A percentile compares a stretch with the other conserved stretches of the same genome.
Evolutionary conservation across 73 alveolate genomes (phyloP).

Genomic region (Stentor coeruleus): DNA sequence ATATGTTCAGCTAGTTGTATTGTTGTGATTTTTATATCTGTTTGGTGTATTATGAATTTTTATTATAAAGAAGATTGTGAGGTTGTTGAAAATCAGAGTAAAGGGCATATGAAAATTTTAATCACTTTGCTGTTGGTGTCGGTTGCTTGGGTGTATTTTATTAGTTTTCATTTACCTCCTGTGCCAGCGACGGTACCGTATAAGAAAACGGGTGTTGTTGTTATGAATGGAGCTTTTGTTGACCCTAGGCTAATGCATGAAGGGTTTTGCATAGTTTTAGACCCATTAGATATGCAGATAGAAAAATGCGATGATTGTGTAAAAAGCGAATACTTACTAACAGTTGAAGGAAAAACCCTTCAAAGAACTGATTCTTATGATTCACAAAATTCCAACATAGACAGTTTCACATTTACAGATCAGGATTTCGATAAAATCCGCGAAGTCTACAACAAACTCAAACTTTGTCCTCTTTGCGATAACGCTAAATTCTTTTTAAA

Average conservation of each 20-base stretch:
- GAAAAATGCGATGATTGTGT: neutral
- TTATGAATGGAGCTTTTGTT: neutral
- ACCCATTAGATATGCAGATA: neutral
- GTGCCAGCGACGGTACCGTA: neutral
- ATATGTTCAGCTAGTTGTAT: neutral
- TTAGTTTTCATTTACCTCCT: neutral
- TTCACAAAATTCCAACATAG: no score
- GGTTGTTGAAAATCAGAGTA: no score
- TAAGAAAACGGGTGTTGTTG: neutral
- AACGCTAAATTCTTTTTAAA: neutral
- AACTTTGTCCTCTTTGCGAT: neutral
- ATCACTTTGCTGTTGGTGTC: neutral
- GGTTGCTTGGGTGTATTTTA: neutral
- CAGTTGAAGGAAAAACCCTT: neutral
- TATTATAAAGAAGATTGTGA: no score
- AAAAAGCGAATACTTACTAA: neutral
- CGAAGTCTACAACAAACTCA: no score
- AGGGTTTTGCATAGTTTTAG: neutral
- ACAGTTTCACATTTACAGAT: no score
- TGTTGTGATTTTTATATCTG: neutral
- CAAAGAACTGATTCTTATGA: no score
- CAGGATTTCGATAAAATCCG: no score
- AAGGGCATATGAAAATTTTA: neutral
- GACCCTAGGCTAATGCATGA: neutral
- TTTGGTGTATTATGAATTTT: no score